phyloP scores from a whole-genome alignment of 2,329 filamentous ascomycete species.

The Monosporascus sp. region DNA sequence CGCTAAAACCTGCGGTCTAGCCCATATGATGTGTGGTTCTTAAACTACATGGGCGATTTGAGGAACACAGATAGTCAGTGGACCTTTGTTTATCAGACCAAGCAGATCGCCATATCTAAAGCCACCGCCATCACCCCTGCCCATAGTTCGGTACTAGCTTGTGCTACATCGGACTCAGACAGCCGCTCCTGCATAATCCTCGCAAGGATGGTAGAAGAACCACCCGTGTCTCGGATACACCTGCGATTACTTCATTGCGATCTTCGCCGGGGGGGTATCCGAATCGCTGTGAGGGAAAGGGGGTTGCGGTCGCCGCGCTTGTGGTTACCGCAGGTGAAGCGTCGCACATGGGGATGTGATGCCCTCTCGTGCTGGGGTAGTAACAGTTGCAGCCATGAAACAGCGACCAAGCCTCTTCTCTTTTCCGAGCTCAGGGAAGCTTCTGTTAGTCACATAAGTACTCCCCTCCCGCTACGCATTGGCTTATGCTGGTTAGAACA shows the following conservation, averaged over 20 bases:
- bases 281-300: too few species aligned
- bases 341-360: neutral
- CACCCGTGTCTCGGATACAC: neutral
- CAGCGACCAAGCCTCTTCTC: neutral
- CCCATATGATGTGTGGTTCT: too few species aligned
- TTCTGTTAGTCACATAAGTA: neutral
- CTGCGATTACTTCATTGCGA: neutral
- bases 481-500: neutral
- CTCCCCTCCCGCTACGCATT: neutral
- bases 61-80: too few species aligned
- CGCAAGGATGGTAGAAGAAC: neutral
- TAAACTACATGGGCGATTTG: too few species aligned
- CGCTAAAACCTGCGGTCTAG: neutral
- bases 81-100: neutral
- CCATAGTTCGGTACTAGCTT: neutral
- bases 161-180: neutral
- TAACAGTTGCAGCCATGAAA: neutral
- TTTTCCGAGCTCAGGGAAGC: neutral
- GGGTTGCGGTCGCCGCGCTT: too few species aligned
- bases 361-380: neutral
- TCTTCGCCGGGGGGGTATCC: too few species aligned
- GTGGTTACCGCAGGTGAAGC: neutral
- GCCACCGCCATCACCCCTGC: neutral
- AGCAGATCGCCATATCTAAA: neutral
- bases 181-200: neutral